Percentiles rank a stretch among this genome's conserved stretches.
Conservation (phyloP, 805 yeast species). For the Ogataea polymorpha region DNA sequence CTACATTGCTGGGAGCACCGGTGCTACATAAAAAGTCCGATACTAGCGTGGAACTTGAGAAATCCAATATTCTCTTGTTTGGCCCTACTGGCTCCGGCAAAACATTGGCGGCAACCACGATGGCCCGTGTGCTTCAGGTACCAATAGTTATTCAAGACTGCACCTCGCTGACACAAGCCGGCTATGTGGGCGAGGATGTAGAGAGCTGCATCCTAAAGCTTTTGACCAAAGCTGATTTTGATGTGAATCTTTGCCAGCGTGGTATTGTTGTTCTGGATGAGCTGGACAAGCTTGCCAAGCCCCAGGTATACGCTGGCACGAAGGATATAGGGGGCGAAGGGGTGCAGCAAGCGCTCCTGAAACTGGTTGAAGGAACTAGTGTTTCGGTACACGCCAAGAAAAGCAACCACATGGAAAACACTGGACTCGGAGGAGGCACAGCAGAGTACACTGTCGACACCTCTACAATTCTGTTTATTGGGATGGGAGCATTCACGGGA, state of each 20-base stretch:
- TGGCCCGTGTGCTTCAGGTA: slow-evolving; percentile 49
- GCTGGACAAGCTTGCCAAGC: slow-evolving; percentile 54
- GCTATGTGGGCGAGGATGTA: slow-evolving; percentile 64
- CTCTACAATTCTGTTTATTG: slow-evolving; percentile 50
- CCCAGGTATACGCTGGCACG: slow-evolving; percentile 43
- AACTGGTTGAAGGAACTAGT: slow-evolving; percentile 54
- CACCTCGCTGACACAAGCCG: slow-evolving; percentile 61
- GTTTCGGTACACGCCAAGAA: slow-evolving; percentile 41
- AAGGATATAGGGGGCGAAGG: slow-evolving; percentile 66
- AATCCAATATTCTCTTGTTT: slow-evolving; percentile 51
- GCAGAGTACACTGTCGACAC: slow-evolving; percentile 52
- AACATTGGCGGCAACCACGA: slow-evolving; percentile 52
- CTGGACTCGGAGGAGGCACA: slow-evolving; percentile 12
- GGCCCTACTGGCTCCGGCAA: slow-evolving; percentile 68
- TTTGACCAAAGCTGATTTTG: slow-evolving; percentile 47
- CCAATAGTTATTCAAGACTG: slow-evolving; percentile 62
- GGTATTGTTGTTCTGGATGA: slow-evolving; percentile 63
- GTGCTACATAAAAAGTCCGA: slow-evolving; percentile 20
- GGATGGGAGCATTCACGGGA: slow-evolving; percentile 64
- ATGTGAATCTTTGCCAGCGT: slow-evolving; percentile 49
- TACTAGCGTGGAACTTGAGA: slow-evolving; percentile 44
- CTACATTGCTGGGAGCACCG: slow-evolving; percentile 13
- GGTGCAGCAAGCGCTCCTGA: slow-evolving; percentile 57
- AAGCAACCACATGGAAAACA: slow-evolving; percentile 12
- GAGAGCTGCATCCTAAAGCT: slow-evolving; percentile 55